Conservation (phyloP, 495 filamentous ascomycete species). For the Aeminium ludgeri region DNA sequence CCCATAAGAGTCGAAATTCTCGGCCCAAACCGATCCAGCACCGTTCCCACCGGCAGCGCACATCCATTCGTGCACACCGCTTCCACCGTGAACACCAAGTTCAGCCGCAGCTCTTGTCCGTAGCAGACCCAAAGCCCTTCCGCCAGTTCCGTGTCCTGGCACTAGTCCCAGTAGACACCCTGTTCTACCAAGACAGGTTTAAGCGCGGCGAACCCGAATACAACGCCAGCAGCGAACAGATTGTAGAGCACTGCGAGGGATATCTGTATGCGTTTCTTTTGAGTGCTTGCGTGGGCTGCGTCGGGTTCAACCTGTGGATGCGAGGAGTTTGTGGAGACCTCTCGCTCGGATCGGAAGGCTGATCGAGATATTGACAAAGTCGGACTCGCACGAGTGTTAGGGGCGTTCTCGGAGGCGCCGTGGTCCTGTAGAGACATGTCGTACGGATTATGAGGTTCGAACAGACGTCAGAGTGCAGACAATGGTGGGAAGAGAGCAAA, state of each 20-base stretch:
- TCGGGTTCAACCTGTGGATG: too few relatives aligned
- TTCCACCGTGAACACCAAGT: constrained; percentile 89
- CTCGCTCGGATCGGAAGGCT: too few relatives aligned
- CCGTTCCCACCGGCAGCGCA: constrained; percentile 69
- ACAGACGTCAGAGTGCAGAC: too few relatives aligned
- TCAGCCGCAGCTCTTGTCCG: constrained; percentile 66
- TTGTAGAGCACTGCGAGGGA: constrained; percentile 57
- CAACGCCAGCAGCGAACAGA: constrained; percentile 60
- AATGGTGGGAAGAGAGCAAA: too few relatives aligned
- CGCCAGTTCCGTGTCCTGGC: constrained; percentile 40
- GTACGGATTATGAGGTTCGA: too few relatives aligned
- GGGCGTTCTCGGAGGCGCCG: too few relatives aligned
- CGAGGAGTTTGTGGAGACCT: too few relatives aligned
- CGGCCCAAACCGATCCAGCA: constrained; percentile 71
- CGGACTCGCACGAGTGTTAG: too few relatives aligned
- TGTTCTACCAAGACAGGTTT: constrained; percentile 67
- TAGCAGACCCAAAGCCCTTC: constrained; percentile 46
- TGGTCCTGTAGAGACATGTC: too few relatives aligned
- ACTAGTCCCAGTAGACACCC: constrained; percentile 52
- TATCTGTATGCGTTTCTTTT: too few relatives aligned
- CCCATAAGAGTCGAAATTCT: constrained; percentile 60
- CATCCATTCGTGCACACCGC: constrained; percentile 72
- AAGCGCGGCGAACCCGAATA: constrained; percentile 72
- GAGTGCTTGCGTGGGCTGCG: too few relatives aligned
- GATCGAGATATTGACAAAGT: too few relatives aligned